These are phyloP conservation scores for Nakazawaea molendinolei DNA, from an alignment of 805 yeast species.

Conservation along the genomic window DNA sequence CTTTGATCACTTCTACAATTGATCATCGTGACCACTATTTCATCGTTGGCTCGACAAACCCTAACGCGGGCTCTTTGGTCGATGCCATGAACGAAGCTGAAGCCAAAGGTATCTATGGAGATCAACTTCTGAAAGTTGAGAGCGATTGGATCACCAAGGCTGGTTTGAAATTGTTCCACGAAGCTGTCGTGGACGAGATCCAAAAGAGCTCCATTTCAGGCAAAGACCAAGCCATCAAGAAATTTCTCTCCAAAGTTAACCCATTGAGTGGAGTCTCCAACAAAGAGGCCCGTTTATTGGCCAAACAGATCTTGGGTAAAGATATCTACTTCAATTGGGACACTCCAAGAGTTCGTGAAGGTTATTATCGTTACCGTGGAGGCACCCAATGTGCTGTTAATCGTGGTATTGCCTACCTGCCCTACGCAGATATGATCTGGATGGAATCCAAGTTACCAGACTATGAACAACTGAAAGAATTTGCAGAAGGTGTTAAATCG, in stretches of 20 bases:
- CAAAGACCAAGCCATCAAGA: slow-evolving; percentile 53
- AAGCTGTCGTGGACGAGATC: slow-evolving; percentile 84
- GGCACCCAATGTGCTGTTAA: slow-evolving; percentile 97
- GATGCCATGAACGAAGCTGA: slow-evolving; percentile 81
- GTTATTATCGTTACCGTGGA: slow-evolving; percentile 92
- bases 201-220: slow-evolving; percentile 46
- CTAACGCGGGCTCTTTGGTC: slow-evolving; percentile 65
- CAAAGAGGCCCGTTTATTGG: slow-evolving; percentile 73
- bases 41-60: slow-evolving; percentile 86
- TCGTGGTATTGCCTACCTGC: slow-evolving; percentile 93
- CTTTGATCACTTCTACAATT: slow-evolving; percentile 86
- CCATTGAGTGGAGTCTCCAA: slow-evolving; percentile 74
- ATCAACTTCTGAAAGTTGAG: slow-evolving; percentile 65
- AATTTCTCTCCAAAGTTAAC: slow-evolving; percentile 62
- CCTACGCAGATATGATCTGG: slow-evolving; percentile 94
- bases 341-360: slow-evolving; percentile 90
- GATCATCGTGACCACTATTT: slow-evolving; percentile 94
- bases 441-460: slow-evolving; percentile 97
- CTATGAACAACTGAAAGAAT: slow-evolving; percentile 87
- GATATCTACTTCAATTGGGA: slow-evolving; percentile 94
- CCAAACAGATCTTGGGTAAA: slow-evolving; percentile 68
- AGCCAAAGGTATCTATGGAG: slow-evolving; percentile 63
- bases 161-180: slow-evolving; percentile 80
- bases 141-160: slow-evolving; percentile 78
- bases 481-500: slow-evolving; percentile 84